A percentile compares a stretch with the other conserved stretches of the same genome.
These are phyloP conservation scores for Zostera marina DNA, from an alignment of 116 monocot species.

Conservation along the genomic window DNA sequence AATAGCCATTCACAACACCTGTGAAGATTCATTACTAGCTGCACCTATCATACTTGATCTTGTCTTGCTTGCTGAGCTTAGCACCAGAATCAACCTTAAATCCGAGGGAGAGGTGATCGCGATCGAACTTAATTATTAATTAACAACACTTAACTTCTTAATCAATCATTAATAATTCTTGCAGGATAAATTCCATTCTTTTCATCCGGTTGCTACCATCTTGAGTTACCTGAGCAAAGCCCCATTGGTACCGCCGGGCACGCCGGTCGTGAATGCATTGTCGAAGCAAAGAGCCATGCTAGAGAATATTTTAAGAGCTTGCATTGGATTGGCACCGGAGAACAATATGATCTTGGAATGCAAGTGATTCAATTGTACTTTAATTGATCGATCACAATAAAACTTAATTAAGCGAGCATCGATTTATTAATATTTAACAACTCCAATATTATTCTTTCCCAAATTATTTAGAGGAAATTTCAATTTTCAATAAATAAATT, in stretches of 20 bases:
- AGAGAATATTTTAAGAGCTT: conserved; percentile 98
- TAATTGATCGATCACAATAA: too few relatives aligned
- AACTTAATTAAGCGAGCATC: too few relatives aligned
- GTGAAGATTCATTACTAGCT: conserved; percentile 84
- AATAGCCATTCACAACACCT: conserved; percentile 84
- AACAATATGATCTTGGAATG: conserved; percentile 97
- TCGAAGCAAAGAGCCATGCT: conserved; percentile 97
- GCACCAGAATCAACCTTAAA: conserved; percentile 83
- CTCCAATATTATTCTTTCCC: too few relatives aligned
- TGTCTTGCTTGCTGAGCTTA: conserved; percentile 79
- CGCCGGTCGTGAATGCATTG: conserved; percentile 97
- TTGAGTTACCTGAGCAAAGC: conserved; percentile 95
- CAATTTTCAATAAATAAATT: too few relatives aligned
- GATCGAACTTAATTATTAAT: too few relatives aligned
- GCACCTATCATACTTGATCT: conserved; percentile 86
- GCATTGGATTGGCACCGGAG: conserved; percentile 81
- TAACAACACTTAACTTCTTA: too few relatives aligned
- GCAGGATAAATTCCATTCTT: conserved; percentile 94
- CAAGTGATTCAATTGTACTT: conserved; percentile 62
- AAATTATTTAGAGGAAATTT: too few relatives aligned
- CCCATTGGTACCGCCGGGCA: conserved; percentile 89
- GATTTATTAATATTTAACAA: too few relatives aligned
- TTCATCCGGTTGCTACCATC: conserved; percentile 93
- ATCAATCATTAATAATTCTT: too few relatives aligned
- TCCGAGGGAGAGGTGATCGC: conserved; percentile 81